These are phyloP conservation scores for Claviceps capensis DNA, from an alignment of 2,329 filamentous ascomycete species.

Conservation along the genomic window DNA sequence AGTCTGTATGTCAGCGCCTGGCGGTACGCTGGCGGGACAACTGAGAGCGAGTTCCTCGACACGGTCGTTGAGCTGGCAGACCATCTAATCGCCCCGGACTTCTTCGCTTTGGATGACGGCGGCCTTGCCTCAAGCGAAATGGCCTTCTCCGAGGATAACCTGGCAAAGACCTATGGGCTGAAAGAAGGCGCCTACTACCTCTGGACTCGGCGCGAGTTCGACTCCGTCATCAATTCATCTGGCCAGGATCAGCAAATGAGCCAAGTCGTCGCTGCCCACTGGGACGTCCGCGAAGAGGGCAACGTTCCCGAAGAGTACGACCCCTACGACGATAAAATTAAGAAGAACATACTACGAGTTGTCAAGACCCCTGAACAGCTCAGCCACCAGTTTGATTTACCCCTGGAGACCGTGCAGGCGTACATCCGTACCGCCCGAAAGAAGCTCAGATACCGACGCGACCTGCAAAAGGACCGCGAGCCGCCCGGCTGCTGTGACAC, in stretches of 20 bases:
- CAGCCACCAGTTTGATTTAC: slow-evolving; percentile 59
- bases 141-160: slow-evolving; percentile 60
- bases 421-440: slow-evolving; percentile 53
- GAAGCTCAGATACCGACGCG: slow-evolving; percentile 57
- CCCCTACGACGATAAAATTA: slow-evolving; percentile 84
- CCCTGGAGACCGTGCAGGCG: slow-evolving; percentile 52
- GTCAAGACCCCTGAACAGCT: slow-evolving; percentile 54
- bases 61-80: slow-evolving; percentile 70
- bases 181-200: slow-evolving; percentile 89
- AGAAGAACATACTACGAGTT: slow-evolving; percentile 77
- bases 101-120: slow-evolving; percentile 48
- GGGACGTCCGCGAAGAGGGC: slow-evolving; percentile 69
- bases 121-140: slow-evolving; percentile 84
- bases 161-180: slow-evolving; percentile 66
- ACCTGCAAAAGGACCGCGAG: slow-evolving; percentile 48
- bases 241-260: slow-evolving; percentile 40
- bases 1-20: slow-evolving; percentile 80
- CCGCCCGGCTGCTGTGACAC: slow-evolving; percentile 77
- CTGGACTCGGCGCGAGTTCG: slow-evolving; percentile 82
- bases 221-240: slow-evolving; percentile 45
- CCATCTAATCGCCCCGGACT: slow-evolving; percentile 61
- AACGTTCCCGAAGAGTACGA: slow-evolving; percentile 77
- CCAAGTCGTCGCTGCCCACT: slow-evolving; percentile 67
- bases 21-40: slow-evolving; percentile 36
- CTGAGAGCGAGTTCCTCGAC: slow-evolving; percentile 59